phyloP scores from a whole-genome alignment of 441 rosid genomes.

The Gossypium schwendimanii region DNA sequence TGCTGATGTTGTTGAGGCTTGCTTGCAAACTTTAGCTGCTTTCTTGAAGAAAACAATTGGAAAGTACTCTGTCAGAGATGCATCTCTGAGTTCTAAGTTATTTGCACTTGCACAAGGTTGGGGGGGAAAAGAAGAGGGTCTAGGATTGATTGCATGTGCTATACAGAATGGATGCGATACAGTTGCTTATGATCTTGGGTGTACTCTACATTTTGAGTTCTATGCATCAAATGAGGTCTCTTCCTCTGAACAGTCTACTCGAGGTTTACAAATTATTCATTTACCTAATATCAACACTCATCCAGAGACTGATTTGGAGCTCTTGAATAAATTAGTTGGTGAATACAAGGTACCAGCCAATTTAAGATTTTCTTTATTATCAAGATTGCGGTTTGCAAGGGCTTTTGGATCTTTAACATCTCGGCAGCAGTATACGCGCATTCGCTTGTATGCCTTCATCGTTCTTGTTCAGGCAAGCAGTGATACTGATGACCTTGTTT shows the following conservation, averaged over 20 bases:
- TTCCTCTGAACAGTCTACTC: constrained; percentile 37
- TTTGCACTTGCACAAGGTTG: constrained; percentile 99
- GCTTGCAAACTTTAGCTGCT: constrained; percentile 83
- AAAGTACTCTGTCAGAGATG: constrained; percentile 72
- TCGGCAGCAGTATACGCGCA: constrained; percentile 82
- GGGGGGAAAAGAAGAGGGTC: constrained; percentile 99
- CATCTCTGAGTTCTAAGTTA: constrained; percentile 67
- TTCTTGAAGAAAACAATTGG: constrained; percentile 81
- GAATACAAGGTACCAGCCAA: constrained; percentile 71
- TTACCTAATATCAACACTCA: constrained; percentile 41
- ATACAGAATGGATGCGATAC: constrained; percentile 58
- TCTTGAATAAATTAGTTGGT: constrained; percentile 61
- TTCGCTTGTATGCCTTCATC: constrained; percentile 85
- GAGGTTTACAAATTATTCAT: constrained; percentile 76
- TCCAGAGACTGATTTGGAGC: constrained; percentile 73
- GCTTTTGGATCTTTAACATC: constrained; percentile 70
- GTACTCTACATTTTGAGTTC: constrained; percentile 94
- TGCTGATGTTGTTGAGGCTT: constrained; percentile 92
- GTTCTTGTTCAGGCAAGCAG: constrained; percentile 88
- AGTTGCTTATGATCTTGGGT: constrained; percentile 72
- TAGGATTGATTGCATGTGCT: constrained; percentile 80
- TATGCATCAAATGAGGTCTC: constrained; percentile 44
- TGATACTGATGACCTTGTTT: constrained; percentile 66
- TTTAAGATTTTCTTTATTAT: constrained; percentile 75
- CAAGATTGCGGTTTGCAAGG: constrained; percentile 88